phyloP scores from a whole-genome alignment of 352 stramenopile genomes.

The Globisporangium ultimum region DNA sequence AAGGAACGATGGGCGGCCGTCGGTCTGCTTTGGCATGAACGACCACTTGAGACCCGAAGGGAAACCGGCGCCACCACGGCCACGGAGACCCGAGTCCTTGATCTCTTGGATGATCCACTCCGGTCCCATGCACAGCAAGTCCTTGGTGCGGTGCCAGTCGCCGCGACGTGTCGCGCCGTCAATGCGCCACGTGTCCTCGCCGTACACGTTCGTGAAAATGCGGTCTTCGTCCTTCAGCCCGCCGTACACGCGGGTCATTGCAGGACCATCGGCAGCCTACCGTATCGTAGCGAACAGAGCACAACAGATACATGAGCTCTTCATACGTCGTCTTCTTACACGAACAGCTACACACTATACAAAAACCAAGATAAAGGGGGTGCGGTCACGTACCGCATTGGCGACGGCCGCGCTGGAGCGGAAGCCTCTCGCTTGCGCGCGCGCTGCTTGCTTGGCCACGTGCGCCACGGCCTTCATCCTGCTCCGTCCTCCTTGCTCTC shows the following conservation, averaged over 20 bases:
- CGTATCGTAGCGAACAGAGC: background rate
- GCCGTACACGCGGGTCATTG: constrained; percentile 89
- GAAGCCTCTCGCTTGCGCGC: constrained; percentile 14
- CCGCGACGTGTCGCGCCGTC: constrained; percentile 90
- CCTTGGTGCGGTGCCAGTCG: constrained; percentile 97
- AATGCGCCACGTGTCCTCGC: constrained; percentile 91
- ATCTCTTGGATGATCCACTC: constrained; percentile 99
- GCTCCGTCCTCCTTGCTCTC: background rate
- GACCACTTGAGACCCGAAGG: constrained; percentile 99
- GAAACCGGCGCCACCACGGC: constrained; percentile 97
- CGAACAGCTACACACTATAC: too few relatives aligned
- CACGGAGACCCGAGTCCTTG: constrained; percentile 98
- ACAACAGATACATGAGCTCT: background rate
- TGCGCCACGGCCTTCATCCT: constrained; percentile 14
- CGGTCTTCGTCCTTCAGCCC: constrained; percentile 98
- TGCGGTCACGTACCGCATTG: constrained; percentile 25
- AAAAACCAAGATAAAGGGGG: background rate
- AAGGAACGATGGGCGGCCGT: constrained; percentile 98
- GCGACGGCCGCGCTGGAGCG: constrained; percentile 33
- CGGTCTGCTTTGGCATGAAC: constrained; percentile 99
- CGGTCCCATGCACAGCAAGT: constrained; percentile 97
- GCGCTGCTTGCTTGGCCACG: constrained; percentile 13
- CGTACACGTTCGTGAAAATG: constrained; percentile 99
- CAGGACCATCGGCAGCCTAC: constrained; percentile 39
- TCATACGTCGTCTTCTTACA: too few relatives aligned